Evolutionary conservation across 148 eudicot species (phyloP).

Genomic region (Agrostemma githago): DNA sequence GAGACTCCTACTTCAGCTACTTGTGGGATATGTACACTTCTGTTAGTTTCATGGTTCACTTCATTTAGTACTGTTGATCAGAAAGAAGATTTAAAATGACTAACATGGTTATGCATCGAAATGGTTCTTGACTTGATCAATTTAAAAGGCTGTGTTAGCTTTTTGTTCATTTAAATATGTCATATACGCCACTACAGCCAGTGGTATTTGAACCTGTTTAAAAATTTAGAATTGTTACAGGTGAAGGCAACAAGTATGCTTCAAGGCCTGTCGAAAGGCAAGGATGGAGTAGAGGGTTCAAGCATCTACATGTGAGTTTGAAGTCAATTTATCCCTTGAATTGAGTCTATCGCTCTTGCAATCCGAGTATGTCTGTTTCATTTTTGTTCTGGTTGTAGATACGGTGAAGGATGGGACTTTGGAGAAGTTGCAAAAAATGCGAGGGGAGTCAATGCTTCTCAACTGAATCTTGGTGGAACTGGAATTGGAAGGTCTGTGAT

Average conservation of each 20-base stretch:
- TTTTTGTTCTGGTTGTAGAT: slow-evolving; percentile 41
- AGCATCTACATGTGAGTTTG: slow-evolving; percentile 74
- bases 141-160: background rate
- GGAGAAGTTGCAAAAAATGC: slow-evolving; percentile 90
- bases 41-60: background rate
- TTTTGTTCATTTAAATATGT: slow-evolving; percentile 2
- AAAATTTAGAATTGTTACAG: slow-evolving; percentile 32
- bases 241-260: slow-evolving; percentile 64
- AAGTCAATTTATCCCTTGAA: slow-evolving; percentile 12
- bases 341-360: slow-evolving; percentile 1
- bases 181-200: background rate
- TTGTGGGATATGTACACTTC: background rate
- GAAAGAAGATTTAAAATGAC: background rate
- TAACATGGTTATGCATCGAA: background rate
- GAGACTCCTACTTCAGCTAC: slow-evolving; percentile 14
- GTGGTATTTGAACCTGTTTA: slow-evolving; percentile 1
- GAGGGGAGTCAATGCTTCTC: slow-evolving; percentile 90
- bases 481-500: slow-evolving; percentile 59
- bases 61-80: background rate
- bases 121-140: background rate
- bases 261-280: slow-evolving; percentile 44
- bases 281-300: slow-evolving; percentile 75
- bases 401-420: slow-evolving; percentile 98
- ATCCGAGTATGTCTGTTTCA: background rate
- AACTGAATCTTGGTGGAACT: slow-evolving; percentile 76